Conservation (phyloP, 1,284 basidiomycete species). For the Austroboletus niveus region DNA sequence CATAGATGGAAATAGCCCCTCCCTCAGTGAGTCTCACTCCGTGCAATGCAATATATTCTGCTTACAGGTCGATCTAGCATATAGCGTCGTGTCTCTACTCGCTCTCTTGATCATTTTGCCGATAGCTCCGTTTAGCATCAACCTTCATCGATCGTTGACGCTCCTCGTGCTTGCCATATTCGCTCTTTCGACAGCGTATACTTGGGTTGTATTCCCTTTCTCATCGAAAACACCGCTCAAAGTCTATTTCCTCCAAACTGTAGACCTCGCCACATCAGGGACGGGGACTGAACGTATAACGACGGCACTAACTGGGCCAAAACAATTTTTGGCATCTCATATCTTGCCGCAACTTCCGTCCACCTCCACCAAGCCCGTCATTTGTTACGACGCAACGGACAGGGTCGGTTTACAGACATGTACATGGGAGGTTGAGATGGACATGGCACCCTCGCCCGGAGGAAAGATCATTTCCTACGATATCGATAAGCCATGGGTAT, state of each 20-base stretch:
- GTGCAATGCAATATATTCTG: neutral
- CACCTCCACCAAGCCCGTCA: conserved; percentile 32
- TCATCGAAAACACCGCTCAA: conserved; percentile 58
- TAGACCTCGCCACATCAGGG: conserved; percentile 40
- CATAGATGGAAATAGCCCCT: conserved; percentile 58
- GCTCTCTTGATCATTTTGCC: conserved; percentile 56
- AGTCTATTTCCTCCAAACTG: conserved; percentile 62
- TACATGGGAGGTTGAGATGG: conserved; percentile 35
- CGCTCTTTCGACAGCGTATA: conserved; percentile 42
- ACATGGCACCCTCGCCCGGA: conserved; percentile 34
- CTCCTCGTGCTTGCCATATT: conserved; percentile 43
- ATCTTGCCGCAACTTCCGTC: conserved; percentile 58
- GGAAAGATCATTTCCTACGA: conserved; percentile 3
- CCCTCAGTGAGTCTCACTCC: conserved; percentile 41
- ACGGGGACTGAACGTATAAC: conserved; percentile 18
- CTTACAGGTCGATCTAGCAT: conserved; percentile 43
- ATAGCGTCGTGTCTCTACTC: conserved; percentile 44
- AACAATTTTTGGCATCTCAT: conserved; percentile 41
- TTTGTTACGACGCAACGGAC: conserved; percentile 17
- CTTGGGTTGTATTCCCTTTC: conserved; percentile 61
- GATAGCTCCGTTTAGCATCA: conserved; percentile 59
- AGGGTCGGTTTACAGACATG: conserved; percentile 35
- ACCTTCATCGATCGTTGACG: conserved; percentile 48
- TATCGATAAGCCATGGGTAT: conserved; percentile 31
- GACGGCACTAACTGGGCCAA: conserved; percentile 49